Percentiles rank a stretch among this genome's conserved stretches.
Evolutionary conservation across 2,329 filamentous ascomycete species (phyloP).

Genomic region (Phaeosphaeriaceae sp.): DNA sequence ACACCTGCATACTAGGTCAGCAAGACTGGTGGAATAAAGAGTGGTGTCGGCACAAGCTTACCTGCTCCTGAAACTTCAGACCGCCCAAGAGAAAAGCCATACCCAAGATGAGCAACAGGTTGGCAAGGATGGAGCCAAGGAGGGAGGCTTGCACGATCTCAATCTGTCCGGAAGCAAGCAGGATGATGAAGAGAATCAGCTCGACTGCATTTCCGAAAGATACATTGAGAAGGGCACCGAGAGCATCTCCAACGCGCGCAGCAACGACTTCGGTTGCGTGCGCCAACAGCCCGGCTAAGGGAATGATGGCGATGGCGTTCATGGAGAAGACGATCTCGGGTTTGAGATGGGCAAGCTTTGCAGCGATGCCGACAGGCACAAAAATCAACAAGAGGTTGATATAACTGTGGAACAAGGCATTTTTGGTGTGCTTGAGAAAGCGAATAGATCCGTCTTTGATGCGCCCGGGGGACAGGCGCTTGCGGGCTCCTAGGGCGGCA

Average conservation of each 20-base stretch:
- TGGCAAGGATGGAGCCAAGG: constrained; percentile 87
- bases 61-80: constrained; percentile 85
- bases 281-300: constrained; percentile 56
- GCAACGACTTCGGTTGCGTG: constrained; percentile 60
- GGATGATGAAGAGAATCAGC: constrained; percentile 58
- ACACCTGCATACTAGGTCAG: constrained; percentile 63
- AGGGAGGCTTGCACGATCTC: constrained; percentile 91
- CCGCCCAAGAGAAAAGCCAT: constrained; percentile 92
- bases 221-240: constrained; percentile 59
- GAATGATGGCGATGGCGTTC: constrained; percentile 60
- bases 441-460: constrained; percentile 58
- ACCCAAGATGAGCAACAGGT: constrained; percentile 85
- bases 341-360: constrained; percentile 56
- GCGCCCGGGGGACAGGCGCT: constrained; percentile 54
- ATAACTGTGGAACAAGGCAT: constrained; percentile 75
- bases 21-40: not conserved
- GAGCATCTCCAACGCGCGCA: constrained; percentile 55
- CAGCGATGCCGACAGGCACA: constrained; percentile 77
- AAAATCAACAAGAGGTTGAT: constrained; percentile 80
- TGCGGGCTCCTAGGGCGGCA: constrained; percentile 58
- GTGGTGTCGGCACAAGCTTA: constrained; percentile 38
- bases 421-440: constrained; percentile 62
- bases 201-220: constrained; percentile 62
- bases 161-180: constrained; percentile 71
- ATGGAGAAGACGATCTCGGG: constrained; percentile 57